A percentile compares a stretch with the other conserved stretches of the same genome.
Conservation (phyloP, 148 eudicot species). For the Selenicereus undatus region DNA sequence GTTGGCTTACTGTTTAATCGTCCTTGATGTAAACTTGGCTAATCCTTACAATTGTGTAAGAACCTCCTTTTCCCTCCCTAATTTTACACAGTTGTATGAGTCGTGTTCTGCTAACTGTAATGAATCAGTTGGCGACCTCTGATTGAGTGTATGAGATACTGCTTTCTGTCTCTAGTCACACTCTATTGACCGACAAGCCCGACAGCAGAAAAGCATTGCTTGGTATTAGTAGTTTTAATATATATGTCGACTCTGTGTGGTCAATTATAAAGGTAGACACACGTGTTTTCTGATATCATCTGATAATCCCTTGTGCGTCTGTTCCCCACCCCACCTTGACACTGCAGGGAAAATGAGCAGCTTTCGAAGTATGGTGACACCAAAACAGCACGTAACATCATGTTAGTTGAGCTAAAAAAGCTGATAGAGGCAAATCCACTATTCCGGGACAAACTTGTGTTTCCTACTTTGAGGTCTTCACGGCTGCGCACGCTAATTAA, state of each 20-base stretch:
- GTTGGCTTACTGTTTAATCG: neutral
- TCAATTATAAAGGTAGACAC: neutral
- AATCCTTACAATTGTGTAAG: neutral
- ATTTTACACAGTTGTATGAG: neutral
- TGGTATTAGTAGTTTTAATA: neutral
- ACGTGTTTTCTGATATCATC: slow-evolving; percentile 4
- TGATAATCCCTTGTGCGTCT: neutral
- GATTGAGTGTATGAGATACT: neutral
- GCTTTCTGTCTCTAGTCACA: neutral
- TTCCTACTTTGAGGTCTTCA: slow-evolving; percentile 69
- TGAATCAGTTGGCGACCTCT: neutral
- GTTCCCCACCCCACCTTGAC: slow-evolving; percentile 1
- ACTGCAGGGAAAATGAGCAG: slow-evolving; percentile 81
- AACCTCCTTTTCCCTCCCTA: neutral
- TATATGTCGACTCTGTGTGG: too few species aligned
- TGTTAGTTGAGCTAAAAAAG: slow-evolving; percentile 80
- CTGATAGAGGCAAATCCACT: slow-evolving; percentile 88
- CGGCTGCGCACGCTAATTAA: slow-evolving; percentile 84
- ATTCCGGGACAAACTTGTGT: slow-evolving; percentile 76
- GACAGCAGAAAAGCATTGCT: neutral
- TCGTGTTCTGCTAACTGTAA: neutral
- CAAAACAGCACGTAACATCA: slow-evolving; percentile 73
- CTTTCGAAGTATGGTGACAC: slow-evolving; percentile 84
- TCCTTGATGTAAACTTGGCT: neutral
- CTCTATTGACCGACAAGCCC: neutral